Evolutionary conservation across 768 basidiomycete genomes (phyloP), one percentile per base, ranked within the genome.

Genomic region (Amanita subjunquillea): DNA sequence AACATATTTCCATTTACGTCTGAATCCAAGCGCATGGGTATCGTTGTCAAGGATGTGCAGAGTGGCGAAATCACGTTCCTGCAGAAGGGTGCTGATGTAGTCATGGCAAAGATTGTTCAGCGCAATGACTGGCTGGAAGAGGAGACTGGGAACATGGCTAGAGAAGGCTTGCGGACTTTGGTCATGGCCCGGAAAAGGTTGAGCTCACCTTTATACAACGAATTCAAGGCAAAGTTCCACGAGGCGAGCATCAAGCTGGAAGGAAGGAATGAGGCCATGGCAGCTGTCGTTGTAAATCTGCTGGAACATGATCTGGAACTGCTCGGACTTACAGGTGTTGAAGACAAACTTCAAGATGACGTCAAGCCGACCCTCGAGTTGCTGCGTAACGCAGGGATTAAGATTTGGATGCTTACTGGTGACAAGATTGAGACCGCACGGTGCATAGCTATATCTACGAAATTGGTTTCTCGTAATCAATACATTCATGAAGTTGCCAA

Each of bases 331-430:
- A 99, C 96, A 0, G 96, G 95, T n/a, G 96, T 99, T 6, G 96
- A 99, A 65, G 96, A 99, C 66, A 97, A 97, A 69, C 69, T 99
- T 54, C 96, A 99, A 62, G 96, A 98, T 55, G 94, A 95, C 22
- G 95, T 99, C 60, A 93, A 89, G 65, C 80, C 85, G 42, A 96
- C 96, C 2, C 69, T 99, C 54, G 96, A 98, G 68, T 63, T 98
- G 49, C 66, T 99, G 57, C 73, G 94, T 58, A 98, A 98, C 64
- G 96, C 95, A 0, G 95, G 95, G 3, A 83, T 99, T 68, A 96
- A 90, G 76, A 98, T 99, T 54, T 99, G 96, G 96, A 98, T 98
- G 96, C 74, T 98, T 60, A 99, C 96, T 0, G 95, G 96, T 1
- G 96, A 99, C 68, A 99, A 98, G 72, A 91, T 98, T 47, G 96